A percentile compares a stretch with the other conserved stretches of the same genome.
Conservation (phyloP, 1,139 yeast genomes). For the Hansenula anomala region DNA sequence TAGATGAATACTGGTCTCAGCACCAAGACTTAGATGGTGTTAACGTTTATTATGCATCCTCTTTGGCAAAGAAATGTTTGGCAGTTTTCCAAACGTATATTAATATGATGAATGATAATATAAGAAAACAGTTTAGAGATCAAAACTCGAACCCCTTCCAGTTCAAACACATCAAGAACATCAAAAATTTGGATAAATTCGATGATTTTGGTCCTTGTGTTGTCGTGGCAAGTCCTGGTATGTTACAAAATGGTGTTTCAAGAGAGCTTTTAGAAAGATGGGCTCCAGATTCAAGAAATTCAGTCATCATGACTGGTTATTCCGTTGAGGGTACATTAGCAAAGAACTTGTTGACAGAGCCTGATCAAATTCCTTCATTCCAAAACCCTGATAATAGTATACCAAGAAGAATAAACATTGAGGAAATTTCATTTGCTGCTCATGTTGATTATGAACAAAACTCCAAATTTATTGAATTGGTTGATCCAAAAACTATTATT, state of each 20-base stretch:
- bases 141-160: slow-evolving; percentile 82
- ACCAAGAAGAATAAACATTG: slow-evolving; percentile 85
- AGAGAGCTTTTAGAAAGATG: slow-evolving; percentile 88
- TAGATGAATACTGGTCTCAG: slow-evolving; percentile 91
- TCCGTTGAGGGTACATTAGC: slow-evolving; percentile 99
- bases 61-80: slow-evolving; percentile 92
- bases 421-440: slow-evolving; percentile 96
- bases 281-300: slow-evolving; percentile 95
- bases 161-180: slow-evolving; percentile 78
- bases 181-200: slow-evolving; percentile 74
- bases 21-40: slow-evolving; percentile 80
- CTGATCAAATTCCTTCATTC: slow-evolving; percentile 79
- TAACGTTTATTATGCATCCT: slow-evolving; percentile 87
- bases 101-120: slow-evolving; percentile 93
- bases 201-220: slow-evolving; percentile 96
- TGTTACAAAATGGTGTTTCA: slow-evolving; percentile 94
- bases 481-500: slow-evolving; percentile 78
- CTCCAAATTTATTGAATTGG: slow-evolving; percentile 81
- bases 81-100: slow-evolving; percentile 96
- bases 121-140: slow-evolving; percentile 73
- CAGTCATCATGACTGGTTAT: slow-evolving; percentile 89
- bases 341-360: slow-evolving; percentile 80
- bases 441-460: slow-evolving; percentile 97
- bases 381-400: slow-evolving; percentile 75
- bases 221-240: slow-evolving; percentile 95